Percentiles rank a stretch among this genome's conserved stretches.
phyloP scores from a whole-genome alignment of 176 grass and related monocot genomes.

The Poa pratensis region DNA sequence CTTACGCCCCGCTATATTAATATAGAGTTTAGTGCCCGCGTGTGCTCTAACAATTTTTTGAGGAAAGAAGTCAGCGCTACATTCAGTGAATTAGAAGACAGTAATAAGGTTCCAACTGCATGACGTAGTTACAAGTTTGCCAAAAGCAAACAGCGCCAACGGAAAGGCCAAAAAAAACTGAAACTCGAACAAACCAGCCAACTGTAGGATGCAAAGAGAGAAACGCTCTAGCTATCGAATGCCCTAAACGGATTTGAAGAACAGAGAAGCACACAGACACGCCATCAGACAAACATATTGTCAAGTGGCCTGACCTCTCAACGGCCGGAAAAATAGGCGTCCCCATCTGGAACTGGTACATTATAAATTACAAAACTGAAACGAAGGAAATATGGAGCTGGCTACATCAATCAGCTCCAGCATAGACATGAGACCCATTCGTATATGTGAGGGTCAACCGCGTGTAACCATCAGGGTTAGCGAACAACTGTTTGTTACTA shows the following conservation, averaged over 20 bases:
- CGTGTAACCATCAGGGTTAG: conserved; percentile 1
- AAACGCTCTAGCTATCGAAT: too few relatives aligned
- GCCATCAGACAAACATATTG: background rate
- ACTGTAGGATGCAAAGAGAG: too few relatives aligned
- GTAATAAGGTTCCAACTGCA: too few relatives aligned
- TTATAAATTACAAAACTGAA: background rate
- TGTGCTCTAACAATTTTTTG: too few relatives aligned
- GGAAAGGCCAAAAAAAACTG: too few relatives aligned
- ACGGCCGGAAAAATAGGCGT: background rate
- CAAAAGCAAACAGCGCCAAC: too few relatives aligned
- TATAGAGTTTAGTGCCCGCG: too few relatives aligned
- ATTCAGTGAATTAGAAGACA: too few relatives aligned
- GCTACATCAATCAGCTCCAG: background rate
- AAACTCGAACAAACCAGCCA: too few relatives aligned
- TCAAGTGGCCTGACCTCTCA: background rate
- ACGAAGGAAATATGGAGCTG: background rate
- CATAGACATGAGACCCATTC: background rate
- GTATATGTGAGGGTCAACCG: background rate
- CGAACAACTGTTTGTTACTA: background rate
- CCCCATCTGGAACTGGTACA: background rate
- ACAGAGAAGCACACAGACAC: background rate
- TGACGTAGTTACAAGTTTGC: too few relatives aligned
- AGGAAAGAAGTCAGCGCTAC: too few relatives aligned
- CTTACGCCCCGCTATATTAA: too few relatives aligned
- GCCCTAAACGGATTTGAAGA: background rate